These are phyloP conservation scores for Leishmania tropica DNA, from an alignment of 208 protist genomes.

Conservation along the genomic window DNA sequence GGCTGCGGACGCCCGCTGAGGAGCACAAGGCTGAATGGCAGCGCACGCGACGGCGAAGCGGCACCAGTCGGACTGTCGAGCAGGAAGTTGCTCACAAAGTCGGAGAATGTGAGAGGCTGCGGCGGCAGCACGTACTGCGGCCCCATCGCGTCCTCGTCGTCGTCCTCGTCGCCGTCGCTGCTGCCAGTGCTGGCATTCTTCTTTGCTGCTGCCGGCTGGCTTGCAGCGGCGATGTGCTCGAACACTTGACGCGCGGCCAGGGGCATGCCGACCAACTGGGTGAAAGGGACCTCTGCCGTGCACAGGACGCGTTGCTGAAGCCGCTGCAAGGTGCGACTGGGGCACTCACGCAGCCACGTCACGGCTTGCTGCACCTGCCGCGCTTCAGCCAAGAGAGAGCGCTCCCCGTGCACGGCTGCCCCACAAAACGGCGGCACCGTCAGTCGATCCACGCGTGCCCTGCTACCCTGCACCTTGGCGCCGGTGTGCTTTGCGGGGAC, in stretches of 20 bases:
- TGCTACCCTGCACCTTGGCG: background rate
- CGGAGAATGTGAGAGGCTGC: slow-evolving; percentile 28
- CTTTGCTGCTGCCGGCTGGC: background rate
- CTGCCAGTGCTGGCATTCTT: background rate
- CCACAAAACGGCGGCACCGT: slow-evolving; percentile 23
- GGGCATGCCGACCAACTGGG: slow-evolving; percentile 36
- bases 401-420: slow-evolving; percentile 21
- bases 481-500: background rate
- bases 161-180: background rate
- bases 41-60: background rate
- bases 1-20: slow-evolving; percentile 31
- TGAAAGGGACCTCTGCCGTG: slow-evolving; percentile 30
- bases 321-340: slow-evolving; percentile 33
- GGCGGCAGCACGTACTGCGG: slow-evolving; percentile 23
- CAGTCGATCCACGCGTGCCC: slow-evolving; percentile 12
- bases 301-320: slow-evolving; percentile 57
- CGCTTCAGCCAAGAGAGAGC: slow-evolving; percentile 24
- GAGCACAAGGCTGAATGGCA: slow-evolving; percentile 21
- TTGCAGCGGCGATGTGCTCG: slow-evolving; percentile 2
- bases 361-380: slow-evolving; percentile 43
- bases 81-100: slow-evolving; percentile 29
- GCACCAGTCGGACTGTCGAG: background rate
- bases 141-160: background rate
- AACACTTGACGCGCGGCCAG: slow-evolving; percentile 20
- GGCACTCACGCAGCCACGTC: slow-evolving; percentile 48